Evolutionary conservation across 257 asterid genomes (phyloP).

Genomic region (Vinca minor): DNA sequence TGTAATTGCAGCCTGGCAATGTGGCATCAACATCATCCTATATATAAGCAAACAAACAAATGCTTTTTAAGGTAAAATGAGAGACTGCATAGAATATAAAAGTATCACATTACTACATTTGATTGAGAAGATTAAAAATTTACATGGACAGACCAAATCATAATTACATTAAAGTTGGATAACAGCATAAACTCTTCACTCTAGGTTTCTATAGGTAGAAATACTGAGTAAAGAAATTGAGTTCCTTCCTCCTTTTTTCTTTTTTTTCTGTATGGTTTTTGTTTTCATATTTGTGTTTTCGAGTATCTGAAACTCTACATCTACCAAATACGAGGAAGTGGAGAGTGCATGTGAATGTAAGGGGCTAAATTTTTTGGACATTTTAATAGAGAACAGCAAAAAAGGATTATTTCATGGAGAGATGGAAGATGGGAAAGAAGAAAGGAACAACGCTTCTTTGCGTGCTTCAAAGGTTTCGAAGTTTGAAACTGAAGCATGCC

Average conservation of each 20-base stretch:
- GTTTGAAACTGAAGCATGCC: constrained; percentile 33
- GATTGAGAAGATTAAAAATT: background rate
- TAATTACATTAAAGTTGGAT: constrained; percentile 24
- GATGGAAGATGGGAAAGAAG: constrained; percentile 8
- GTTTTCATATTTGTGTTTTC: no score
- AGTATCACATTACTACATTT: background rate
- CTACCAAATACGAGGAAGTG: constrained; percentile 20
- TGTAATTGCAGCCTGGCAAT: background rate
- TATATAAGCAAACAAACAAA: background rate
- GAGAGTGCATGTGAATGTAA: background rate
- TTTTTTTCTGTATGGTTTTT: background rate
- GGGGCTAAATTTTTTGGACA: constrained; percentile 10
- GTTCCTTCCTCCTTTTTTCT: background rate
- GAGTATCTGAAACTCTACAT: no score
- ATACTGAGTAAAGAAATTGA: constrained; percentile 9
- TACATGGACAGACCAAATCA: constrained; percentile 11
- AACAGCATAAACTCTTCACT: background rate
- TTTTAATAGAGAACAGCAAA: no score
- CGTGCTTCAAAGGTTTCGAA: constrained; percentile 21
- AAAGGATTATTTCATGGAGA: constrained; percentile 15
- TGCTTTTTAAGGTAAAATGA: background rate
- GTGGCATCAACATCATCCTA: constrained; percentile 5
- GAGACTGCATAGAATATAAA: background rate
- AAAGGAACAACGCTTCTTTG: constrained; percentile 35
- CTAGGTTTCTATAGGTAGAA: constrained; percentile 6